These are phyloP conservation scores for Parafenestella ontariensis DNA, from an alignment of 2,329 filamentous ascomycete genomes.

Conservation along the genomic window DNA sequence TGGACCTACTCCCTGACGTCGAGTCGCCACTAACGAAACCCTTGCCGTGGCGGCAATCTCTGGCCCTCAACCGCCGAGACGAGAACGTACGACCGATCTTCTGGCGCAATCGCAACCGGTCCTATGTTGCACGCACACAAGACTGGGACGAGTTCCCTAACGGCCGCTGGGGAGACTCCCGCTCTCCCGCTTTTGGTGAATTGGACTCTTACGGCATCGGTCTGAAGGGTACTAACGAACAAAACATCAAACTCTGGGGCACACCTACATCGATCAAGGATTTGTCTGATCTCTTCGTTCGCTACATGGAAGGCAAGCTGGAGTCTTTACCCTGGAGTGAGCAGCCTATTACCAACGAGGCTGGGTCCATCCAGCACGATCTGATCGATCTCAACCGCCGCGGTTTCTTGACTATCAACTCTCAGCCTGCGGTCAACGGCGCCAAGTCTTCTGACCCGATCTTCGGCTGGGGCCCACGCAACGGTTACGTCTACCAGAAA, in stretches of 20 bases:
- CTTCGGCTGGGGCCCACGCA: slow-evolving; percentile 92
- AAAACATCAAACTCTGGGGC: slow-evolving; percentile 95
- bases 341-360: slow-evolving; percentile 81
- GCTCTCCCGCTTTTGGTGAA: slow-evolving; percentile 95
- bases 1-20: slow-evolving; percentile 79
- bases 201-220: slow-evolving; percentile 94
- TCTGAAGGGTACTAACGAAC: slow-evolving; percentile 91
- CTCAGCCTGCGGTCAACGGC: slow-evolving; percentile 92
- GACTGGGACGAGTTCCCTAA: slow-evolving; percentile 99
- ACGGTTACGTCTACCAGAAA: slow-evolving; percentile 98
- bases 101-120: slow-evolving; percentile 97
- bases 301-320: slow-evolving; percentile 81
- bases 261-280: slow-evolving; percentile 81
- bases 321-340: slow-evolving; percentile 94
- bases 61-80: slow-evolving; percentile 83
- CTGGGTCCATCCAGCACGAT: slow-evolving; percentile 76
- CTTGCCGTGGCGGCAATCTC: slow-evolving; percentile 95
- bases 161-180: slow-evolving; percentile 96
- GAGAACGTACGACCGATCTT: slow-evolving; percentile 98
- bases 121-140: slow-evolving; percentile 92
- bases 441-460: slow-evolving; percentile 85
- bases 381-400: slow-evolving; percentile 83
- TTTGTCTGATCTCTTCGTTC: slow-evolving; percentile 81
- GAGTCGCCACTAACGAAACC: slow-evolving; percentile 83
- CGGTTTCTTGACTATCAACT: slow-evolving; percentile 94